phyloP scores from a whole-genome alignment of 2,329 filamentous ascomycete species.

The Scortechinia acanthostroma region DNA sequence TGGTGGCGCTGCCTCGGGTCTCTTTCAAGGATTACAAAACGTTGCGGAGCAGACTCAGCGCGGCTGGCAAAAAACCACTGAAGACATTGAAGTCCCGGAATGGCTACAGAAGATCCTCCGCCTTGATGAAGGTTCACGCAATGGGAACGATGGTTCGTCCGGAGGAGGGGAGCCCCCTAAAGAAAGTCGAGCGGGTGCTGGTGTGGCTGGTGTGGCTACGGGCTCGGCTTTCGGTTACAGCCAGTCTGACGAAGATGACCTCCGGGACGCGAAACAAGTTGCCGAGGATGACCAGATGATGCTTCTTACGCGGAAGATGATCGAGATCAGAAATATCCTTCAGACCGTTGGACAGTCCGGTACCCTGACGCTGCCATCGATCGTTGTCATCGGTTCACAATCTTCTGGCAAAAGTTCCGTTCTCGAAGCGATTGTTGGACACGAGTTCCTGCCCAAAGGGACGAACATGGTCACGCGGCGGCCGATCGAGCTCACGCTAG shows the following conservation, averaged over 20 bases:
- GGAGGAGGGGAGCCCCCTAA: conserved; percentile 35
- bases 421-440: conserved; percentile 89
- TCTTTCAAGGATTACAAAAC: conserved; percentile 68
- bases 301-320: conserved; percentile 98
- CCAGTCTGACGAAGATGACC: conserved; percentile 57
- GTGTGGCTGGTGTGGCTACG: conserved; percentile 62
- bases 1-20: conserved; percentile 55
- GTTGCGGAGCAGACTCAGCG: conserved; percentile 72
- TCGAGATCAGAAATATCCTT: conserved; percentile 88
- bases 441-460: conserved; percentile 97
- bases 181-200: conserved; percentile 50
- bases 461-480: conserved; percentile 95
- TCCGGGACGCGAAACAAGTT: conserved; percentile 34
- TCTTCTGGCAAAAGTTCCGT: conserved; percentile 98
- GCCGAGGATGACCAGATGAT: conserved; percentile 98
- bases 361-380: conserved; percentile 81
- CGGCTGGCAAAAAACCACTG: conserved; percentile 80
- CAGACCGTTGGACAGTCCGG: conserved; percentile 88
- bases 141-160: conserved; percentile 28
- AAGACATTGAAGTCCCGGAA: conserved; percentile 60
- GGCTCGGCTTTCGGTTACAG: conserved; percentile 70
- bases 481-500: conserved; percentile 89
- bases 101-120: conserved; percentile 69
- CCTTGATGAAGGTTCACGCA: neutral
- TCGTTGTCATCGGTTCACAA: conserved; percentile 98